Evolutionary conservation across 257 asterid genomes (phyloP).

Genomic region (Salvia splendens): DNA sequence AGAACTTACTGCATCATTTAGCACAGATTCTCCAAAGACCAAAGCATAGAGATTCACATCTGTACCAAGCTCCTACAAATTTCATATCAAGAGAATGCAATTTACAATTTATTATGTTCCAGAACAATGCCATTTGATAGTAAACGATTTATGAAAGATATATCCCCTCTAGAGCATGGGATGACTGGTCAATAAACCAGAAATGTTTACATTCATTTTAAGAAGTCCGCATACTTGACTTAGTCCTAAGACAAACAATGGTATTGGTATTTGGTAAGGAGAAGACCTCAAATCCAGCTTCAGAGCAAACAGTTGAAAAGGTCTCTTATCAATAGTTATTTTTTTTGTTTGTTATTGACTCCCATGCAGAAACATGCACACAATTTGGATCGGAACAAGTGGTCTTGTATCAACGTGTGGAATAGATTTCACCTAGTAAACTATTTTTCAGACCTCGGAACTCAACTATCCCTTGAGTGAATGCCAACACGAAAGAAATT

Average conservation of each 20-base stretch:
- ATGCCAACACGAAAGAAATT: constrained; percentile 19
- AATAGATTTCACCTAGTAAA: constrained; percentile 13
- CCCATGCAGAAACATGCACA: constrained; percentile 4
- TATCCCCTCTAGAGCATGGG: background rate
- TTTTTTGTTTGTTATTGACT: background rate
- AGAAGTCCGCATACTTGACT: constrained; percentile 10
- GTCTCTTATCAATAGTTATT: background rate
- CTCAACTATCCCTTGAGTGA: constrained; percentile 20
- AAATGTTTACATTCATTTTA: constrained; percentile 2
- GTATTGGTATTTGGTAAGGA: background rate
- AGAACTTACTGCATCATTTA: constrained; percentile 94
- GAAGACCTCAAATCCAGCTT: constrained; percentile 9
- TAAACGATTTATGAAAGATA: constrained; percentile 9
- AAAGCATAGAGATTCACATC: constrained; percentile 92
- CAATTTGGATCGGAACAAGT: constrained; percentile 20
- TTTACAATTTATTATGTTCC: constrained; percentile 20
- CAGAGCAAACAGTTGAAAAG: constrained; percentile 22
- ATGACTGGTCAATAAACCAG: constrained; percentile 3
- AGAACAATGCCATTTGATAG: constrained; percentile 9
- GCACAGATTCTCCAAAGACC: constrained; percentile 98
- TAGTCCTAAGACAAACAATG: background rate
- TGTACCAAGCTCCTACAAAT: constrained; percentile 87
- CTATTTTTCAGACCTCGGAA: constrained; percentile 8
- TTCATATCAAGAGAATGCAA: constrained; percentile 33
- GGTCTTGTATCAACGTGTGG: constrained; percentile 18